Percentiles rank a stretch among this genome's conserved stretches.
phyloP scores from a whole-genome alignment of 2,329 filamentous ascomycete species.

The Diaporthe aspalathi region DNA sequence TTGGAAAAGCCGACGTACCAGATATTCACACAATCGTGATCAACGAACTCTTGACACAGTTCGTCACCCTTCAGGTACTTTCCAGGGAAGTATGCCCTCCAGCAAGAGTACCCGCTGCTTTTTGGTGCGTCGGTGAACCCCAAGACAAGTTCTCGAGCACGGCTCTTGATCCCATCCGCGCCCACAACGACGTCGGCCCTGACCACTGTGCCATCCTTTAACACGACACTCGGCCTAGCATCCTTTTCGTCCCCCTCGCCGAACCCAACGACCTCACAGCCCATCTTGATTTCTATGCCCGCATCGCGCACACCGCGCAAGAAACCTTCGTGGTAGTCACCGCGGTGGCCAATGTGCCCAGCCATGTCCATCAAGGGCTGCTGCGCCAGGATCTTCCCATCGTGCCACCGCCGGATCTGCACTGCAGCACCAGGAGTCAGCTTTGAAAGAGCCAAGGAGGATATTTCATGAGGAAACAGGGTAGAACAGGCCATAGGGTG shows the following conservation, averaged over 20 bases:
- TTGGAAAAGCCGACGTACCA: slow-evolving; percentile 43
- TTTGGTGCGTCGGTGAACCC: slow-evolving; percentile 64
- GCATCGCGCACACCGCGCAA: slow-evolving; percentile 53
- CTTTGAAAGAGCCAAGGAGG: no score
- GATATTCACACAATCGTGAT: slow-evolving; percentile 58
- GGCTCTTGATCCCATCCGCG: slow-evolving; percentile 64
- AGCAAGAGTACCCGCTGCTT: slow-evolving; percentile 65
- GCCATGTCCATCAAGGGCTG: slow-evolving; percentile 64
- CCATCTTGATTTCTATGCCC: slow-evolving; percentile 54
- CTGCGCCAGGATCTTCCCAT: slow-evolving; percentile 58
- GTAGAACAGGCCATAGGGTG: no score
- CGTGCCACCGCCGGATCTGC: slow-evolving; percentile 60
- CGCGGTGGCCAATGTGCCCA: slow-evolving; percentile 57
- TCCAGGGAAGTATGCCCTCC: slow-evolving; percentile 58
- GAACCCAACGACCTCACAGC: slow-evolving; percentile 52
- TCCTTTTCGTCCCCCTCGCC: slow-evolving; percentile 45
- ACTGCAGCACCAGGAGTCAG: no score
- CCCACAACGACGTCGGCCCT: slow-evolving; percentile 62
- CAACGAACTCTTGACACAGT: slow-evolving; percentile 53
- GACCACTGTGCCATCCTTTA: slow-evolving; percentile 52
- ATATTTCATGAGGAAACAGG: no score
- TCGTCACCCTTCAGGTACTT: slow-evolving; percentile 50
- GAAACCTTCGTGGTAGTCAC: slow-evolving; percentile 57
- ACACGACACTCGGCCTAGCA: slow-evolving; percentile 46
- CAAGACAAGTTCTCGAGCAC: slow-evolving; percentile 61